These are phyloP conservation scores for Tubosaeta sp. DNA, from an alignment of 768 basidiomycete species.

Conservation along the genomic window DNA sequence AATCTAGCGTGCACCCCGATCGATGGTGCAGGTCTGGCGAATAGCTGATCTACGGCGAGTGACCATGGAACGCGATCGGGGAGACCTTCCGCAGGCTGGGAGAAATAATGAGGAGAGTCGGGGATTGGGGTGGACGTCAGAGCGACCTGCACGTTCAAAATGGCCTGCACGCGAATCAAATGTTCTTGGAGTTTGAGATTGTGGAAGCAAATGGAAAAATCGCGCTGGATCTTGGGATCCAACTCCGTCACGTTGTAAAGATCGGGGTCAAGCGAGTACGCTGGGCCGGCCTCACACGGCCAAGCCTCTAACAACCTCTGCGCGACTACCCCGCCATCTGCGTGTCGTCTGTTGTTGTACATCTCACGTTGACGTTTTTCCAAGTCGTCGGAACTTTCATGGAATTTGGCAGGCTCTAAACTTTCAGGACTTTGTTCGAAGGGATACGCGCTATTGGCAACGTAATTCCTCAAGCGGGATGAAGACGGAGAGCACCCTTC, in stretches of 20 bases:
- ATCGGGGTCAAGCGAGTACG: background rate
- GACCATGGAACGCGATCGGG: background rate
- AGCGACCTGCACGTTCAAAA: background rate
- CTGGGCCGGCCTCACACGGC: background rate
- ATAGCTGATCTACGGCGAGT: background rate
- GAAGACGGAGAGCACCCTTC: background rate
- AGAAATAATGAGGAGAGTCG: background rate
- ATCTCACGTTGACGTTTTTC: background rate
- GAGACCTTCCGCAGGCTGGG: background rate
- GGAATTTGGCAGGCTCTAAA: background rate
- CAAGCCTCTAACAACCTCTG: background rate
- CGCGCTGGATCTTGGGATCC: background rate
- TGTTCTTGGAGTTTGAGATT: background rate
- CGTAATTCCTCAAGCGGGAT: background rate
- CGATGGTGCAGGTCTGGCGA: slow-evolving; percentile 1
- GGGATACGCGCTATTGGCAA: background rate
- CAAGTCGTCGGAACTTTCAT: background rate
- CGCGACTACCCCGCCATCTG: background rate
- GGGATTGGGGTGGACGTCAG: no score
- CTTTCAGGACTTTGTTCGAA: background rate
- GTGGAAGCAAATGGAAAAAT: background rate
- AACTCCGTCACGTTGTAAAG: background rate
- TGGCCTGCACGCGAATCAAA: background rate
- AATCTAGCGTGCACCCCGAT: background rate
- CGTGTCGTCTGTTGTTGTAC: background rate